A percentile compares a stretch with the other conserved stretches of the same genome.
Evolutionary conservation across 805 yeast genomes (phyloP).

Genomic region (Wickerhamiella azymoides): DNA sequence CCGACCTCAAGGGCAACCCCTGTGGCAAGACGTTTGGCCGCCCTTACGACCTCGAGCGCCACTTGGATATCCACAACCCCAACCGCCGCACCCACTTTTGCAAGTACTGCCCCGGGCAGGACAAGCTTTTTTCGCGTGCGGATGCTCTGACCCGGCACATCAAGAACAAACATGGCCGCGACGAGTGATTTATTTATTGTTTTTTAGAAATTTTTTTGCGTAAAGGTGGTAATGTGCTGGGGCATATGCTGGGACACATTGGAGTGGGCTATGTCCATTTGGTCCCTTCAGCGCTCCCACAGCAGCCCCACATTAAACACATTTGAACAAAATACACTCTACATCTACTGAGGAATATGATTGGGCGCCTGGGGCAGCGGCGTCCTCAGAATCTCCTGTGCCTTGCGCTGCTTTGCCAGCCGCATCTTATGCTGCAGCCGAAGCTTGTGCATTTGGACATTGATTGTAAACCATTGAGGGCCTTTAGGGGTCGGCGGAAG

Average conservation of each 20-base stretch:
- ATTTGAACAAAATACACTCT: not conserved
- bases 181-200: not conserved
- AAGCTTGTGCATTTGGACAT: slow-evolving; percentile 1
- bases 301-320: no score
- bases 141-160: slow-evolving; percentile 7
- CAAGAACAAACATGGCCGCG: slow-evolving; percentile 7
- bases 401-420: not conserved
- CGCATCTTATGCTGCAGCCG: slow-evolving; percentile 3
- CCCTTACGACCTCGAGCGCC: slow-evolving; percentile 6
- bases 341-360: not conserved
- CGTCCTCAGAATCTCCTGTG: not conserved
- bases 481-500: not conserved
- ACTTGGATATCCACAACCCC: slow-evolving; percentile 7
- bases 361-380: slow-evolving; percentile 2
- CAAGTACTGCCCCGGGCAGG: slow-evolving; percentile 1
- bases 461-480: slow-evolving; percentile 1
- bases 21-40: slow-evolving; percentile 7
- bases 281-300: no score
- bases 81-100: slow-evolving; percentile 1
- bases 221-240: no score
- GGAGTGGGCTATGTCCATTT: no score
- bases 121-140: slow-evolving; percentile 3
- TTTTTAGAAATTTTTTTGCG: not conserved
- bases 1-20: not conserved
- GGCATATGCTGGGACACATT: no score